Base-by-base conservation (phyloP, 768 basidiomycete genomes). In the Boletus vermiculosoides region DNA sequence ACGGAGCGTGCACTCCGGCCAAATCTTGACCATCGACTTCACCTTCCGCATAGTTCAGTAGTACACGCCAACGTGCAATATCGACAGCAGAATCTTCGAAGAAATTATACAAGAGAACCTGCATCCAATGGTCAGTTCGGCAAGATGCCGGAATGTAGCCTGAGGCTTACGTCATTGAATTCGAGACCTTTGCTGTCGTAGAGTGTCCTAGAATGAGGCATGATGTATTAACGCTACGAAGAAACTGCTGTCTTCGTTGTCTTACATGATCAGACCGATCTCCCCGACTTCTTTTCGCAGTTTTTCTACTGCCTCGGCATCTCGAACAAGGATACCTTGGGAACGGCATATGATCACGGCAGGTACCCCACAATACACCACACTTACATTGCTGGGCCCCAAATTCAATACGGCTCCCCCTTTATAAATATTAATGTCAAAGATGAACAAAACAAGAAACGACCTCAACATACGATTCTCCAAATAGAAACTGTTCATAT, bases 81-180 rank as follows among this genome's bases (percentile, higher is more conserved):
- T 78, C 78, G 1, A 80, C 70, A 0, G 65, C 61, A 0, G 89
- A 90, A 60, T 87, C 85, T 25, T 82, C 78, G 61, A 91, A 91
- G 69, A 90, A 90, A 58, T 91, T 84, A 62, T 85, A 90, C 12
- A 91, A 63, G 4, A 91, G 74, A 5, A 91, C 87, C 87, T 89
- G 54, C 0, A 44, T 42, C 22, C 11, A 20, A 28, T 2, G 10
- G 31, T 60, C 20, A 61, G 50, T 55, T 57, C 1, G 34, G 1
- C 25, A 28, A 4, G 9, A 5, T 5, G 2, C 31, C 11, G 1
- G 7, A 18, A 48, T 30, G 16, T 5, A 9, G 12, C 5, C 10
- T 10, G 5, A 31, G 9, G 6, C 64, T 56, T 47, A 61, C 63
- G 10, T 67, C 64, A 36, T 65, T 57, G 40, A 64, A 66, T 58